Evolutionary conservation across 2,329 filamentous ascomycete species (phyloP).

Genomic region (Talaromyces sp.): DNA sequence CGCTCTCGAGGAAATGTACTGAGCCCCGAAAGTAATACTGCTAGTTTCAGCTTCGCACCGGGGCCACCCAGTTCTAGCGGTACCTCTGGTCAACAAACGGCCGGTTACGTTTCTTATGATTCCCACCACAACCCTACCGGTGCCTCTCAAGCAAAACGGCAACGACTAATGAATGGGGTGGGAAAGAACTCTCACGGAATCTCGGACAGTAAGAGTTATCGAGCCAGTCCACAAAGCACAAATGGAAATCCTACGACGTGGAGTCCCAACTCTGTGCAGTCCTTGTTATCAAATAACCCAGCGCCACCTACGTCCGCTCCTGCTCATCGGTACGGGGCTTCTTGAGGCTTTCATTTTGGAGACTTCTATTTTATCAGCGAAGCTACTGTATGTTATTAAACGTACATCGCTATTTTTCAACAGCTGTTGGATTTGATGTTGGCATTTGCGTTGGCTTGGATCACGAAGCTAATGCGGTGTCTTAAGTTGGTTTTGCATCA

Average conservation of each 20-base stretch:
- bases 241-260: conserved; percentile 8
- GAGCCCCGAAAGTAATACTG: conserved; percentile 5
- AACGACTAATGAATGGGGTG: conserved; percentile 31
- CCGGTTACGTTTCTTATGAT: conserved; percentile 2
- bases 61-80: background rate
- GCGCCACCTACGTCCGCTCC: conserved; percentile 7
- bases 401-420: background rate
- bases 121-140: background rate
- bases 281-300: conserved; percentile 7
- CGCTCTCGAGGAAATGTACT: background rate
- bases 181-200: conserved; percentile 3
- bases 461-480: background rate
- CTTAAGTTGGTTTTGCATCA: background rate
- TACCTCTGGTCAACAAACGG: background rate
- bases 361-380: background rate
- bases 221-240: background rate
- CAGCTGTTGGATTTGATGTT: background rate
- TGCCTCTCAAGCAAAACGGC: conserved; percentile 27
- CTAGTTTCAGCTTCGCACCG: conserved; percentile 1
- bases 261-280: conserved; percentile 12
- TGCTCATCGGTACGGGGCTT: conserved; percentile 6
- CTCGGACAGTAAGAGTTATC: conserved; percentile 6
- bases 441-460: background rate
- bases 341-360: background rate
- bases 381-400: background rate